Evolutionary conservation across 75 land plant species (phyloP).

Genomic region (Pinus taeda): DNA sequence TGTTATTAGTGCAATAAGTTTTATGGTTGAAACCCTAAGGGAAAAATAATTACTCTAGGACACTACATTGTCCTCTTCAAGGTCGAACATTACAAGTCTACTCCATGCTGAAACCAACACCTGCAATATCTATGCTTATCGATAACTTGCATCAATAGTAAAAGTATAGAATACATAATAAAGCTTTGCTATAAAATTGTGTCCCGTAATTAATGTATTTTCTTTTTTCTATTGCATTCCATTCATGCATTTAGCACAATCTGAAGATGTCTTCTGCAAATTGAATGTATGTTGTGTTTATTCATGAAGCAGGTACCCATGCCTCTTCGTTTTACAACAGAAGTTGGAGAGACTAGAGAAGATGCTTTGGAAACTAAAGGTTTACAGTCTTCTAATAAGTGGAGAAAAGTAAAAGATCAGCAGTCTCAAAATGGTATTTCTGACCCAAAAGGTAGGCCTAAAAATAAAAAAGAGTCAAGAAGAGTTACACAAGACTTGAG

Average conservation of each 20-base stretch:
- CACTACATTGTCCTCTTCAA: not conserved
- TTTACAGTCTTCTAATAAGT: not conserved
- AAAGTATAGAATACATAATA: not conserved
- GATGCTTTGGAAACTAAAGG: not conserved
- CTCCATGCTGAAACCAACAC: not conserved
- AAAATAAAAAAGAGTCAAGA: not conserved
- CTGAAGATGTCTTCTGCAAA: not conserved
- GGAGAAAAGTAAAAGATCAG: not conserved
- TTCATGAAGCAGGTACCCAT: not conserved
- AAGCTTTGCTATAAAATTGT: not conserved
- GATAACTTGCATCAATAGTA: not conserved
- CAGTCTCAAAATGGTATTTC: not conserved
- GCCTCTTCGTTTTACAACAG: not conserved
- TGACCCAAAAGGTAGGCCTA: not conserved
- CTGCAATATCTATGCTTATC: not conserved
- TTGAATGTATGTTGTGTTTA: not conserved
- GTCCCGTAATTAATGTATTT: not conserved
- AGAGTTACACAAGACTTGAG: not conserved
- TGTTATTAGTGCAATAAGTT: no score
- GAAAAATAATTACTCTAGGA: no score
- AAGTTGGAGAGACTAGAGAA: not conserved
- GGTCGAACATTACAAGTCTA: not conserved
- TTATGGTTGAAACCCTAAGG: no score
- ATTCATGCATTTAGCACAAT: no score
- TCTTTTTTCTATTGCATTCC: not conserved